Evolutionary conservation across 1,139 yeast species (phyloP), one percentile per base, ranked within the genome.

Genomic region (Entelexis sorbosivorans): DNA sequence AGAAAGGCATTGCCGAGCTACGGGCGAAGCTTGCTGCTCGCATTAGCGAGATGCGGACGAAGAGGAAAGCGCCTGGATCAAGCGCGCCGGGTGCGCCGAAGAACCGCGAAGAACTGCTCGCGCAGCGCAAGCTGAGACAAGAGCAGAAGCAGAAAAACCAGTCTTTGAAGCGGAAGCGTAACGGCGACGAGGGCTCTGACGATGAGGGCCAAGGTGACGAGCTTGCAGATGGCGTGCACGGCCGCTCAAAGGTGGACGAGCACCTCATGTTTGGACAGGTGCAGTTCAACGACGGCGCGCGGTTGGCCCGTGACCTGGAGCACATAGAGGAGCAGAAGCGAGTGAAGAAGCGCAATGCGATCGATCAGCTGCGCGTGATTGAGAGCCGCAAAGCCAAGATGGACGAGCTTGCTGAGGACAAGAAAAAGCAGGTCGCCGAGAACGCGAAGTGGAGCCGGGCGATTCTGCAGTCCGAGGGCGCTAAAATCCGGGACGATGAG

Each of bases 31-130:
- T 91, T 49, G 81, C 91, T 33, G 76, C 76, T 20, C 85, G 81
- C 65, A 89, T 91, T 58, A 77, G 73, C 54, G 72, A 68, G 29
- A 65, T 91, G 68, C 79, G 81, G 59, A 91, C 82, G 54, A 84
- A 78, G 66, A 79, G 99, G 63, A 89, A 83, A 63, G 98, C 97
- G 0, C 93, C 93, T 1, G 97, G 97, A 1, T 71, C 91, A 0
- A 82, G 78, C 44, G 79, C 74, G 16, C 73, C 76, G 5, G 95
- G 95, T 28, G 93, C 95, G 0, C 91, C 93, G 13, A 76, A 81
- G 70, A 77, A 65, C 52, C 61, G 75, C 45, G 74, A 71, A 31
- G 72, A 69, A 38, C 67, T 71, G 19, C 61, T 71, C 14, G 71
- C 66, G 19, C 69, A 70, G 2, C 61, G 75, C 14, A 58, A 65